phyloP scores from a whole-genome alignment of 768 basidiomycete species.

The Trametes cubensis region DNA sequence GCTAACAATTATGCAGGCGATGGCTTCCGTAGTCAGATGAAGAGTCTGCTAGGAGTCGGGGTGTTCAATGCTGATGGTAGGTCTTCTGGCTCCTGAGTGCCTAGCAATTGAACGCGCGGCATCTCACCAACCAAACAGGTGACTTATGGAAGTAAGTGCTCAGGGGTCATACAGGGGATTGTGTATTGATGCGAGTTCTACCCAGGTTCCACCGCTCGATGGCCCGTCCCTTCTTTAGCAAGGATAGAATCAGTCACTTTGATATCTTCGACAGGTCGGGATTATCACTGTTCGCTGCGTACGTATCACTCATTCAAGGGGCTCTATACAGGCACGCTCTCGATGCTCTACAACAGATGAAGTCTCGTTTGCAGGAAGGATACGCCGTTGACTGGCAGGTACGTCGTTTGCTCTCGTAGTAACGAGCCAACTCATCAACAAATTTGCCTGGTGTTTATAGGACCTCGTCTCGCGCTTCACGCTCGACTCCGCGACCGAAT shows the following conservation, averaged over 20 bases:
- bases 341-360: constrained; percentile 38
- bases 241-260: constrained; percentile 44
- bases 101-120: not conserved
- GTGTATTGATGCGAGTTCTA: not conserved
- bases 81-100: not conserved
- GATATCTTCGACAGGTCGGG: constrained; percentile 40
- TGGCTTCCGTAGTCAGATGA: constrained; percentile 35
- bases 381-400: constrained; percentile 48
- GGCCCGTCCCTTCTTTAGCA: constrained; percentile 47
- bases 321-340: constrained; percentile 31
- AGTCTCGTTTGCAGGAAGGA: constrained; percentile 37
- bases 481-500: constrained; percentile 23
- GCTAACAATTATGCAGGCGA: constrained; percentile 2
- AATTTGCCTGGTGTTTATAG: constrained; percentile 23
- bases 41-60: constrained; percentile 36
- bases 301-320: no score
- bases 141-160: constrained; percentile 43
- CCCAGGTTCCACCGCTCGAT: constrained; percentile 45
- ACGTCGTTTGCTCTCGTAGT: not conserved
- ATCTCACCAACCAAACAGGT: not conserved
- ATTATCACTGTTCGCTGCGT: not conserved
- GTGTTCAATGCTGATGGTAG: constrained; percentile 46
- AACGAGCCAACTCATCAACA: not conserved
- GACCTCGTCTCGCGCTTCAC: constrained; percentile 40
- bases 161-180: no score